phyloP scores from a whole-genome alignment of 495 filamentous ascomycete species.

The Aspergillus incahuasiensis region DNA sequence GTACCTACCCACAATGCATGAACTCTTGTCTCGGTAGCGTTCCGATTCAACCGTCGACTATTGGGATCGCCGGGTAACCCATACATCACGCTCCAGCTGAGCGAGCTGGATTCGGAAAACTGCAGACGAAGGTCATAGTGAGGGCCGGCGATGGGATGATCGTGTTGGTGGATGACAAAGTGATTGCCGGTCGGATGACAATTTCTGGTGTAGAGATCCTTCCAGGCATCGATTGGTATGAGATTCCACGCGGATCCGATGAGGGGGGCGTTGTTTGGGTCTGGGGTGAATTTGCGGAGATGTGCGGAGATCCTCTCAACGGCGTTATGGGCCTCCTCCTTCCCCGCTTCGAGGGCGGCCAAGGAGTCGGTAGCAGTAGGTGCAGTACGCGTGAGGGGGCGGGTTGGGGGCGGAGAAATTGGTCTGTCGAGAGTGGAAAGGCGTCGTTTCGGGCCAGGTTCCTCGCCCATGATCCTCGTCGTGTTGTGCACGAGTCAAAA shows the following conservation, averaged over 20 bases:
- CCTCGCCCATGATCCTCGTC: background rate
- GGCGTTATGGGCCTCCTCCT: slow-evolving; percentile 47
- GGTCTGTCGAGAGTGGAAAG: background rate
- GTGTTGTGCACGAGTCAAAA: background rate
- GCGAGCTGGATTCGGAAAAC: slow-evolving; percentile 58
- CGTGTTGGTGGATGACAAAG: slow-evolving; percentile 60
- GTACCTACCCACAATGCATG: slow-evolving; percentile 25
- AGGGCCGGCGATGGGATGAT: slow-evolving; percentile 60
- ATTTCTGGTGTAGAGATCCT: slow-evolving; percentile 39
- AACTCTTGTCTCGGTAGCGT: slow-evolving; percentile 64
- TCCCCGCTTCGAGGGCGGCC: slow-evolving; percentile 57
- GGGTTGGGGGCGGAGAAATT: background rate
- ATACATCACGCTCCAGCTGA: slow-evolving; percentile 64
- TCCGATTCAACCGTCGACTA: slow-evolving; percentile 50
- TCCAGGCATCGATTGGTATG: slow-evolving; percentile 35
- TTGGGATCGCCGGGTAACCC: slow-evolving; percentile 62
- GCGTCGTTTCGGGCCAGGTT: background rate
- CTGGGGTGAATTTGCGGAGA: slow-evolving; percentile 23
- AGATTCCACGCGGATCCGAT: background rate
- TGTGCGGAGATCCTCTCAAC: slow-evolving; percentile 45
- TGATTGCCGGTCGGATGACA: slow-evolving; percentile 45
- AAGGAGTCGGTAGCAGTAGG: slow-evolving; percentile 10
- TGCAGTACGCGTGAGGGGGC: background rate
- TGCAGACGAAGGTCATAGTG: slow-evolving; percentile 66
- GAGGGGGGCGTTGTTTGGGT: background rate